Evolutionary conservation across 1,284 basidiomycete genomes (phyloP), one percentile per base, ranked within the genome.

Genomic region (Mycena sp.): DNA sequence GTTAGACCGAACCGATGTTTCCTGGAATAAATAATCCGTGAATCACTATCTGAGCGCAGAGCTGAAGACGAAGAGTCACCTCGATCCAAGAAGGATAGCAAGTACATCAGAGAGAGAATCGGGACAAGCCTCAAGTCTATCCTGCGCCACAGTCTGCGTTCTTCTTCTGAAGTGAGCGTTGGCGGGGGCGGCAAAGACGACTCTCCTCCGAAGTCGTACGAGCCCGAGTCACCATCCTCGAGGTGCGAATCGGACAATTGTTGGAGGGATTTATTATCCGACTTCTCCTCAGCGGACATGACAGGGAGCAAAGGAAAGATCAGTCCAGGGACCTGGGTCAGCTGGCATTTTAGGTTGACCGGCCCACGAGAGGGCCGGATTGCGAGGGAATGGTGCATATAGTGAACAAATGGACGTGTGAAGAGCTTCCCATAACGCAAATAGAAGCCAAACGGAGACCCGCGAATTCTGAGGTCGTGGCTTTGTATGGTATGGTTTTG

Each of bases 41-140:
- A 28, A 23, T 14, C 17, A n/a, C n/a, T 4, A 28, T 4, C n/a
- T 41, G 6, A 21, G 7, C 10, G 7, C 40, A 41, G n/a, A 29
- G 17, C 4, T 10, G 5, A 21, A 7, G 16, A 29, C 1, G 25
- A 21, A 32, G 16, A 21, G 16, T 25, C 56, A 85, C 89, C 86
- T 80, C 88, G 75, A 70, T 91, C 89, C 75, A 90, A 76, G 72
- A 89, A 90, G 3, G 86, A 86, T 41, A 87, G 74, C 28, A 91
- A 76, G 69, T 90, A 90, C 83, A 91, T 86, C 51, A 87, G 63
- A 17, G 84, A 80, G 19, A 90, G 74, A 26, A 90, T 89, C 0
- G 89, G 88, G 83, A 90, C 84, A 40, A 90, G 77, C 21, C 50
- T 55, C 6, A 62, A 6, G 40, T 64, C 62, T 6, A 67, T 78